Evolutionary conservation across 129 eudicot species (phyloP), one percentile per base, ranked within the genome.

Genomic region (Rutidosis leptorrhynchoides): DNA sequence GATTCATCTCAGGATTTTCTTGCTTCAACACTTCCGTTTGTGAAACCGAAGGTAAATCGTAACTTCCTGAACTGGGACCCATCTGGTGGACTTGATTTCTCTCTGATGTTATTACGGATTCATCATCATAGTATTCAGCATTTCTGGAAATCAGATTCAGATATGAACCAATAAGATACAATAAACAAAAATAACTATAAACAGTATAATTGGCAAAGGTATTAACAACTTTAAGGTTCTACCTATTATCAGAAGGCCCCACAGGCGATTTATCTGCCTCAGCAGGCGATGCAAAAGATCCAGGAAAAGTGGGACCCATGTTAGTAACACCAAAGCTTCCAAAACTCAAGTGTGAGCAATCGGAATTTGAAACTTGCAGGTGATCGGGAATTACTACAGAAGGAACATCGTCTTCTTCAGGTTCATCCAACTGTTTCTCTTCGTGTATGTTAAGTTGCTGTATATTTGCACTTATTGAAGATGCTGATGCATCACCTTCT

Each of bases 311-410:
- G 25, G 81, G 45, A 65, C 62, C 70, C 80, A 90, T 68, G 37
- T 74, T 83, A 70, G 91, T 82, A 70, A 89, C 64, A 48, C 96
- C 95, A 67, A 93, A 88, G 74, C 92, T 89, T 56, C 99, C 99
- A 69, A 93, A 93, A 79, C 96, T 93, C 79, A 93, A 84, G 77
- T 89, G 95, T 12, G 96, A 78, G 69, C 87, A 93, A 51, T 89
- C 99, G 7, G 90, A 92, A 66, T 75, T 76, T 66, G 89, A 95
- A 29, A 89, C 95, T 82, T 88, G 92, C 66, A 93, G 74, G 64
- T 93, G 99, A 77, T 89, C 65, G 32, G 99, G 99, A 73, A 93
- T 93, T 27, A 86, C 85, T 7, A 93, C 92, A 63, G 96, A 71
- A 78, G 99, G 96, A 30, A 70, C 79, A 27, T 77, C 83, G 64